Evolutionary conservation across 257 asterid species (phyloP), one percentile per base, ranked within the genome.

Genomic region (Primulina eburnea): DNA sequence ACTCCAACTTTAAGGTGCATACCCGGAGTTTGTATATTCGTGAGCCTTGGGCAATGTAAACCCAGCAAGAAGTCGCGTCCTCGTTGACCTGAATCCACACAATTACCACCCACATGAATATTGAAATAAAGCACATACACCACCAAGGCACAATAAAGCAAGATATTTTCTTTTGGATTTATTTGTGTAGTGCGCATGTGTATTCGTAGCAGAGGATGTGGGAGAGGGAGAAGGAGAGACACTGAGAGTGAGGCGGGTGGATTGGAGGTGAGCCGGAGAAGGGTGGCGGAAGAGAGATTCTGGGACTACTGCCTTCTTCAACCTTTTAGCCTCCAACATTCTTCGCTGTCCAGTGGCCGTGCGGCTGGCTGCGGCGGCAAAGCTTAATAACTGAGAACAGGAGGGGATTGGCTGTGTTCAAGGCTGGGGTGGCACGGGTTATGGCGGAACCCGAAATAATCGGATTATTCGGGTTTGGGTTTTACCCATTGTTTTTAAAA

Each of bases 201-300:
- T 35, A 33, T 33, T 35, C 10, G 11, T 35, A 35, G 7, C 2
- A 35, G 11, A 35, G 43, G 5, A 6, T 3, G 9, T 3, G 9
- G 53, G 34, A 34, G 40, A 8, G 11, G 37, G 6, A 34, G n/a
- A 35, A 55, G 28, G 28, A 56, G 30, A 60, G 63, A 88, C 96
- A 65, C 82, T 92, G 80, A 93, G 78, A 28, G 97, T 97, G 24
- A 90, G 94, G 57, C 97, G 97, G 71, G 96, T 87, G 53, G 97
- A 83, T 71, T 89, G 97, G 67, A 90, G 82, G 71, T 77, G 87
- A 60, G 84, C 94, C 1, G 97, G 90, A 68, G 97, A 93, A 52
- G 99, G 96, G 65, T 89, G 77, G 9, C 82, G 68, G 43, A 93
- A 67, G 24, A 93, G 92, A 68, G 89, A 78, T 33, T 79, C 50